Conservation (phyloP, 2,329 filamentous ascomycete species). For the Ilyonectria robusta region DNA sequence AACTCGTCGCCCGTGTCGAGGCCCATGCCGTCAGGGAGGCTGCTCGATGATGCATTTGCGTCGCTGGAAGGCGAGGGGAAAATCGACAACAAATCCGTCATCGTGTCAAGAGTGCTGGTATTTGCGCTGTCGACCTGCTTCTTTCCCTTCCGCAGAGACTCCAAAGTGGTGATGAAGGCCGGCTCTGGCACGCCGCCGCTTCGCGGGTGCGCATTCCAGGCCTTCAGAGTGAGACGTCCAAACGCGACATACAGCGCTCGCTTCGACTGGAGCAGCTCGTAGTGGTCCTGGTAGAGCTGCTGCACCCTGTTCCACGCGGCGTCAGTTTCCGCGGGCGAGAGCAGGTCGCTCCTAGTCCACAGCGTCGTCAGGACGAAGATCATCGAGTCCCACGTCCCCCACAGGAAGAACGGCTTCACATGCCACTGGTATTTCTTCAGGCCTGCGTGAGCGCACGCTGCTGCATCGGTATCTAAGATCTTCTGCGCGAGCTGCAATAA, state of each 20-base stretch:
- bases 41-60: not conserved
- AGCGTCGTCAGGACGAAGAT: conserved; percentile 50
- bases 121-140: not conserved
- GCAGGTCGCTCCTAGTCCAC: conserved; percentile 37
- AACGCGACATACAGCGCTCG: conserved; percentile 49
- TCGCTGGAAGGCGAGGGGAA: conserved; percentile 17
- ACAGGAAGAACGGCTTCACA: conserved; percentile 51
- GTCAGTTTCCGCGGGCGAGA: conserved; percentile 34
- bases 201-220: conserved; percentile 47
- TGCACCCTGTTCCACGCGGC: conserved; percentile 45
- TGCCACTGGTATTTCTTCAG: conserved; percentile 51
- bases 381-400: conserved; percentile 50
- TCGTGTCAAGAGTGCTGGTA: not conserved
- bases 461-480: conserved; percentile 54
- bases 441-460: conserved; percentile 44
- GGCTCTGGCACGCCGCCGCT: conserved; percentile 33
- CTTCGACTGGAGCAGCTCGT: conserved; percentile 47
- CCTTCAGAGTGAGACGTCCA: conserved; percentile 50
- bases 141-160: not conserved
- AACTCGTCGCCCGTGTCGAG: conserved; percentile 26
- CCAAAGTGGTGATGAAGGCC: conserved; percentile 41
- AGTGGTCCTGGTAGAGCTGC: conserved; percentile 48
- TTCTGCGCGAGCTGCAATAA: conserved; percentile 53
- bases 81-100: no score
- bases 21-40: not conserved